A percentile compares a stretch with the other conserved stretches of the same genome.
These are phyloP conservation scores for Endocalyx cinctus DNA, from an alignment of 2,329 filamentous ascomycete genomes.

Conservation along the genomic window DNA sequence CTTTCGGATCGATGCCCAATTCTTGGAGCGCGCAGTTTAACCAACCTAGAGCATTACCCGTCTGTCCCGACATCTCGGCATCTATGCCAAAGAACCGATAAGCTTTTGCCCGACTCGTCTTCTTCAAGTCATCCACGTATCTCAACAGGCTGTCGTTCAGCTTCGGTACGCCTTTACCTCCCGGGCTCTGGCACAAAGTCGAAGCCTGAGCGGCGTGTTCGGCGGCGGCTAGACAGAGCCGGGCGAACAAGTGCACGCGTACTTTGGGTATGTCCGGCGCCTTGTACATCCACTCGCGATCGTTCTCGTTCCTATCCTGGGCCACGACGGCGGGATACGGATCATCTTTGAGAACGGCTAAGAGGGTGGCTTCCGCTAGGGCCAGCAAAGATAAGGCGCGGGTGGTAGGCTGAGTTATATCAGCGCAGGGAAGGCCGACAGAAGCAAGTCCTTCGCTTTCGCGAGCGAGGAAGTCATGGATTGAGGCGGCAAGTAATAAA, in stretches of 20 bases:
- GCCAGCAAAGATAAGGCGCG: slow-evolving; percentile 61
- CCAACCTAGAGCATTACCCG: slow-evolving; percentile 84
- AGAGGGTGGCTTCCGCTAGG: slow-evolving; percentile 81
- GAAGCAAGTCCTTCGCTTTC: slow-evolving; percentile 43
- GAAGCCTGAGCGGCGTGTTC: slow-evolving; percentile 78
- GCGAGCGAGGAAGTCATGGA: slow-evolving; percentile 67
- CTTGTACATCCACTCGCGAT: slow-evolving; percentile 96
- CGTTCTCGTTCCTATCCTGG: slow-evolving; percentile 74
- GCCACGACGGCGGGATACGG: slow-evolving; percentile 81
- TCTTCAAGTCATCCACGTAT: slow-evolving; percentile 72
- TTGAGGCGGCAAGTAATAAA: slow-evolving; percentile 71
- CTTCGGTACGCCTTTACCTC: slow-evolving; percentile 36
- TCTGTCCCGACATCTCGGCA: slow-evolving; percentile 75
- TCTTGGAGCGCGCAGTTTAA: slow-evolving; percentile 71
- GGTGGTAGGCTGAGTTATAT: slow-evolving; percentile 49
- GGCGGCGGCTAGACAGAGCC: slow-evolving; percentile 80
- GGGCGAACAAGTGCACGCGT: slow-evolving; percentile 79
- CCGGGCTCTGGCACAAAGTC: slow-evolving; percentile 41
- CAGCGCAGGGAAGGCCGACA: slow-evolving; percentile 43
- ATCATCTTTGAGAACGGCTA: slow-evolving; percentile 90
- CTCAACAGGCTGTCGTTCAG: slow-evolving; percentile 62
- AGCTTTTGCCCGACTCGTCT: slow-evolving; percentile 75
- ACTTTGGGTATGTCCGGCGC: slow-evolving; percentile 84
- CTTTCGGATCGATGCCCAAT: slow-evolving; percentile 58
- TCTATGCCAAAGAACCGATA: slow-evolving; percentile 90